Evolutionary conservation across 805 yeast genomes (phyloP).

Genomic region (Debaryomyces prosopidis): DNA sequence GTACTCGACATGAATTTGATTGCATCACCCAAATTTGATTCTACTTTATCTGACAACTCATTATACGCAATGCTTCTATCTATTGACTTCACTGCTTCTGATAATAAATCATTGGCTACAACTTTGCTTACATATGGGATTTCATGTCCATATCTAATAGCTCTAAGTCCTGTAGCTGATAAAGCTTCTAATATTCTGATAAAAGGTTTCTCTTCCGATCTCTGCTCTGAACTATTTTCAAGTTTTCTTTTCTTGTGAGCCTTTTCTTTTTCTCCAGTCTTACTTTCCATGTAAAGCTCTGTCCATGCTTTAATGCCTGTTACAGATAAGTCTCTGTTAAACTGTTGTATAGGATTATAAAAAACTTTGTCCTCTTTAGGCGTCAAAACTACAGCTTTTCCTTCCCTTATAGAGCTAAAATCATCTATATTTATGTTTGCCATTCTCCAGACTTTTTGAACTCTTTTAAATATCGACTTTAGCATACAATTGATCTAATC

Average conservation of each 20-base stretch:
- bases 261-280: constrained; percentile 2
- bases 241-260: constrained; percentile 14
- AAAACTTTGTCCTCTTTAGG: constrained; percentile 85
- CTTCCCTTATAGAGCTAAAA: constrained; percentile 57
- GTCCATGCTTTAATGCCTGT: constrained; percentile 87
- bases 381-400: constrained; percentile 77
- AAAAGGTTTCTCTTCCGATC: constrained; percentile 34
- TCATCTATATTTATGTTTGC: constrained; percentile 23
- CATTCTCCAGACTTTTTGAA: not conserved
- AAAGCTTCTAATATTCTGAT: constrained; percentile 83
- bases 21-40: constrained; percentile 86
- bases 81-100: constrained; percentile 84
- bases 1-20: constrained; percentile 65
- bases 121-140: constrained; percentile 72
- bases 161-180: constrained; percentile 93
- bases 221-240: constrained; percentile 3
- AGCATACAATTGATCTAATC: not conserved
- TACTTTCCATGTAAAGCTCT: constrained; percentile 44
- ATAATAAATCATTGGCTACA: constrained; percentile 86
- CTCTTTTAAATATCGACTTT: not conserved
- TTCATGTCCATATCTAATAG: constrained; percentile 91
- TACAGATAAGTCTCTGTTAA: constrained; percentile 88
- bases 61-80: constrained; percentile 70
- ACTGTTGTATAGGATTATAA: constrained; percentile 95
- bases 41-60: constrained; percentile 54